Base-by-base conservation (phyloP, 805 yeast genomes). In the Candida awuae region DNA sequence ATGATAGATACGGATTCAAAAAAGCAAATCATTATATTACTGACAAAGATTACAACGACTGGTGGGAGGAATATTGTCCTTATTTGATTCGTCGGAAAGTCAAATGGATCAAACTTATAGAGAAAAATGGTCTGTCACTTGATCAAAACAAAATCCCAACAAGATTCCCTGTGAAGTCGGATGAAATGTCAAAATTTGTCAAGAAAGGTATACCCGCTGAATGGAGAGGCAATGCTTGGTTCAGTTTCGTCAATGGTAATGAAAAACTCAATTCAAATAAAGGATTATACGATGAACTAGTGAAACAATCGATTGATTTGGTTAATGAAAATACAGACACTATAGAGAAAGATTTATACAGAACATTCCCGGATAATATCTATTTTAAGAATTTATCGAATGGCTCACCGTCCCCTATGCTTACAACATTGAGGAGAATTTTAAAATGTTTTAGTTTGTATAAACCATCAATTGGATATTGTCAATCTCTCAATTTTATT, bases 221-320 rank as follows among this genome's bases (percentile, higher is more conserved):
- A 55, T 90, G 96, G 97, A 67, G 98, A 48, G 98, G 98, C 1
- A 74, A 75, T 48, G 96, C 97, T 1, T 90, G 98, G 98, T 90
- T 92, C 70, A 80, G 77, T 65, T 90, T 84, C 59, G 94, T 95
- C 8, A 78, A 79, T 19, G 98, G 97, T 3, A 45, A 50, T 29
- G 61, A 62, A n/a, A 71, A 70, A 48, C 60, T 86, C 41, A 76
- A 72, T 48, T 75, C 76, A 29, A 77, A 88, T 54, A 65, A 64
- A 13, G 95, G 94, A 1, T 70, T 84, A 2, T 92, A 88, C 57
- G 84, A 77, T 32, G 65, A 68, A 43, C 67, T 90, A 22, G 77
- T 85, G 28, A 63, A 61, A 12, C 77, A 78, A 47, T 77, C 90
- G 0, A 49, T 56, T 23, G 65, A 63, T 25, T 54, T 73, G 33